Evolutionary conservation across 192 early-diverging fungal genomes (phyloP), one percentile per base, ranked within the genome.

Genomic region (Martensiomyces pterosporus): DNA sequence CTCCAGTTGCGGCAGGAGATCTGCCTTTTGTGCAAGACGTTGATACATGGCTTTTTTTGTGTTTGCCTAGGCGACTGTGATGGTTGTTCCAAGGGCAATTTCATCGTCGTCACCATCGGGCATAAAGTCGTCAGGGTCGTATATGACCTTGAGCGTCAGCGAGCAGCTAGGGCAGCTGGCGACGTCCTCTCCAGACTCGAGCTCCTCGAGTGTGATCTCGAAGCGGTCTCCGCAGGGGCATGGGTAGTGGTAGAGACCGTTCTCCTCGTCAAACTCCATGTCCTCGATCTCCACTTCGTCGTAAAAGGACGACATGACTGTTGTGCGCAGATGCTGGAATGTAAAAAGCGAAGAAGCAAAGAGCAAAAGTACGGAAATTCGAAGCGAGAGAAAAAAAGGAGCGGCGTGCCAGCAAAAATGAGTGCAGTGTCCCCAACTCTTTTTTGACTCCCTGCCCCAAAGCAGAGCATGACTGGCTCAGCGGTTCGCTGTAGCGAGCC

Each of bases 211-310:
- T 4, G 86, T 83, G 51, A 95, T 94, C 55, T 88, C 75, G 59
- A 98, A 98, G 18, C 82, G 79, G 80, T 98, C 95, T 10, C 95
- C 95, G 74, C 95, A 98, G 2, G 95, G 95, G 61, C 93, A 98
- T 21, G 95, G 95, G 57, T 93, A 98, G 40, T 79, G 80, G 77
- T 92, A 98, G 10, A 81, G 75, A 46, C 83, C 68, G 19, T 73
- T 80, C 26, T 91, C 88, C 59, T 91, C 86, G 53, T 93, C 86
- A 61, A 85, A 97, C 44, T 90, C 89, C 82, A 97, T 87, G 67
- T 97, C 94, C 63, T 97, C 87, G 23, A 84, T 80, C 64, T 84
- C 81, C 24, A 87, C 66, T 52, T 85, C 81, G 76, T 82, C 80
- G 57, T 82, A 82, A 43, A 68, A 77, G 36, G 69, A 67, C 14